Evolutionary conservation across 2,329 filamentous ascomycete genomes (phyloP).

Genomic region (Fusarium aywerte): DNA sequence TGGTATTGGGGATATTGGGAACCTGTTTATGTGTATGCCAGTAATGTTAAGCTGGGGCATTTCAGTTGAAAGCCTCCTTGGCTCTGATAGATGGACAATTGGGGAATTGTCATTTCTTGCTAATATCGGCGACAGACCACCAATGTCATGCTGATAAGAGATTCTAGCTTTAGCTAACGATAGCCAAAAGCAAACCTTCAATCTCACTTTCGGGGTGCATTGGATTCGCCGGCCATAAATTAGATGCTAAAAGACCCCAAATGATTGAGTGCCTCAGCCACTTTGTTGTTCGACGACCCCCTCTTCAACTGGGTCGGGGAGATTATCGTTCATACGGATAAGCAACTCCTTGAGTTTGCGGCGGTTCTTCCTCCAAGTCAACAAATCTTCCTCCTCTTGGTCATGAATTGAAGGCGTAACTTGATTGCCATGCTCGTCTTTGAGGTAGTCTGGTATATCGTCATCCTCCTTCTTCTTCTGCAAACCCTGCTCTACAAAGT

Average conservation of each 20-base stretch:
- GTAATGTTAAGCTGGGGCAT: not conserved
- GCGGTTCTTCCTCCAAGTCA: constrained; percentile 58
- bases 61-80: not conserved
- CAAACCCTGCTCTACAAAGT: constrained; percentile 44
- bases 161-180: not conserved
- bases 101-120: not conserved
- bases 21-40: constrained; percentile 2
- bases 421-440: constrained; percentile 63
- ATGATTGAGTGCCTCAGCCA: not conserved
- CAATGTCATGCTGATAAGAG: not conserved
- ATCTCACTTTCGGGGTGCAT: constrained; percentile 2
- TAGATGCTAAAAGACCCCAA: not conserved
- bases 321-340: constrained; percentile 58
- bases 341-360: constrained; percentile 58
- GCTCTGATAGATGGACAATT: not conserved
- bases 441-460: constrained; percentile 61
- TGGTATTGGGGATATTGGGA: constrained; percentile 9
- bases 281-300: constrained; percentile 25
- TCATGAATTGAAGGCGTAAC: constrained; percentile 67
- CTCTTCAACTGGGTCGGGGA: constrained; percentile 56
- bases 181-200: constrained; percentile 15
- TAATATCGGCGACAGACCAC: too few relatives aligned
- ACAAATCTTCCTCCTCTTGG: constrained; percentile 62
- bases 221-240: not conserved
- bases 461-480: constrained; percentile 44